These are phyloP conservation scores for Trametes sp. DNA, from an alignment of 1,284 basidiomycete species.

Conservation along the genomic window DNA sequence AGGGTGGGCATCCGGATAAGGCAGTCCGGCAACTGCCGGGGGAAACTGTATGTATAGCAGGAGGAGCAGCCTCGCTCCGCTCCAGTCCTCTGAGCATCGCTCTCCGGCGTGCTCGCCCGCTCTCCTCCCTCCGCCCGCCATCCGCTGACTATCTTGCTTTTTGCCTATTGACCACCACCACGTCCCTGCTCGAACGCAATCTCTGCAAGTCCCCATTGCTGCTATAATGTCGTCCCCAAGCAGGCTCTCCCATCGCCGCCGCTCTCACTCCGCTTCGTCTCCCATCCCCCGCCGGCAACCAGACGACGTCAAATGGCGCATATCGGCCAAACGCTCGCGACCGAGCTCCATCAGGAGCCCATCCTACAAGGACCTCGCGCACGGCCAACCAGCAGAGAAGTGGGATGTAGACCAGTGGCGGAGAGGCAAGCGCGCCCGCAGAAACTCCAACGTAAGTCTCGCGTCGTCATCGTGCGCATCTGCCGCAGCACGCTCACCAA, in stretches of 20 bases:
- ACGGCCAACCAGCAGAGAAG: slow-evolving; percentile 47
- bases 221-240: slow-evolving; percentile 49
- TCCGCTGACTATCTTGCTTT: background rate
- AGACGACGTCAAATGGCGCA: slow-evolving; percentile 48
- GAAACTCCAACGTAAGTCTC: slow-evolving; percentile 53
- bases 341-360: slow-evolving; percentile 46
- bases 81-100: slow-evolving; percentile 13
- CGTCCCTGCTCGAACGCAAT: background rate
- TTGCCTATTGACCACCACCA: slow-evolving; percentile 8
- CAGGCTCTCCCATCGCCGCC: slow-evolving; percentile 51
- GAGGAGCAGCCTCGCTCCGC: slow-evolving; percentile 8
- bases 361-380: slow-evolving; percentile 46
- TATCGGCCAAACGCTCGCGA: slow-evolving; percentile 56
- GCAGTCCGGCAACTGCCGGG: slow-evolving; percentile 23
- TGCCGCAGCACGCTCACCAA: slow-evolving; percentile 1
- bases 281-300: slow-evolving; percentile 46
- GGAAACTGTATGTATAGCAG: slow-evolving; percentile 25
- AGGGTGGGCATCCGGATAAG: slow-evolving; percentile 8
- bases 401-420: slow-evolving; percentile 62
- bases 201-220: background rate
- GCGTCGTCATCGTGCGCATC: background rate
- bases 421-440: slow-evolving; percentile 59
- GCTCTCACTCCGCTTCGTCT: slow-evolving; percentile 64
- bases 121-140: slow-evolving; percentile 8
- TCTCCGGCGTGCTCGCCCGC: slow-evolving; percentile 7